These are phyloP conservation scores for Neurospora sp. DNA, from an alignment of 2,329 filamentous ascomycete species.

Conservation along the genomic window DNA sequence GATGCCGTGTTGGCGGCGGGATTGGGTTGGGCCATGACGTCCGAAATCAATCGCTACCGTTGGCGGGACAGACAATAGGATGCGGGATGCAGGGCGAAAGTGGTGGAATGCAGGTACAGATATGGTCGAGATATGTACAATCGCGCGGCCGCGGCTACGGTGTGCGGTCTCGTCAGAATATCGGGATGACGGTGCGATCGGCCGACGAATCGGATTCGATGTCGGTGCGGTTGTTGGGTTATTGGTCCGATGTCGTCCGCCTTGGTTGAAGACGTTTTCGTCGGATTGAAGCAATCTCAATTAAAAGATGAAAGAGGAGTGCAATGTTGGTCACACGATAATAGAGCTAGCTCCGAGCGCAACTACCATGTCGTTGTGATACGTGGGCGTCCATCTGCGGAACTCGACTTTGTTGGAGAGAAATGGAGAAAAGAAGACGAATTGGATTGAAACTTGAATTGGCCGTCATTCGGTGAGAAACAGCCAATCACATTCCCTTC, in stretches of 20 bases:
- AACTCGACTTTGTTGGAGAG: not conserved
- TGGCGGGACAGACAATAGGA: not conserved
- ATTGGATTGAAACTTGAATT: not conserved
- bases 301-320: not conserved
- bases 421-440: not conserved
- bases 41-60: not conserved
- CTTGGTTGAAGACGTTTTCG: not conserved
- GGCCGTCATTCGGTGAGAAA: not conserved
- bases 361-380: not conserved
- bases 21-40: not conserved
- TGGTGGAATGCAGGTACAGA: not conserved
- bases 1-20: constrained; percentile 6
- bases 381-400: not conserved
- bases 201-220: not conserved
- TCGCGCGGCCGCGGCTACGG: not conserved
- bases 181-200: not conserved
- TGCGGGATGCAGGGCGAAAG: not conserved
- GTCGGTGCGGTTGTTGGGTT: not conserved
- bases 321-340: not conserved
- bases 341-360: not conserved
- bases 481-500: not conserved
- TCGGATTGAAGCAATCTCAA: not conserved
- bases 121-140: not conserved
- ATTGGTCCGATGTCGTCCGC: not conserved
- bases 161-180: not conserved